Base-by-base conservation (phyloP, 768 basidiomycete genomes). In the Cystobasidium onofrii region DNA sequence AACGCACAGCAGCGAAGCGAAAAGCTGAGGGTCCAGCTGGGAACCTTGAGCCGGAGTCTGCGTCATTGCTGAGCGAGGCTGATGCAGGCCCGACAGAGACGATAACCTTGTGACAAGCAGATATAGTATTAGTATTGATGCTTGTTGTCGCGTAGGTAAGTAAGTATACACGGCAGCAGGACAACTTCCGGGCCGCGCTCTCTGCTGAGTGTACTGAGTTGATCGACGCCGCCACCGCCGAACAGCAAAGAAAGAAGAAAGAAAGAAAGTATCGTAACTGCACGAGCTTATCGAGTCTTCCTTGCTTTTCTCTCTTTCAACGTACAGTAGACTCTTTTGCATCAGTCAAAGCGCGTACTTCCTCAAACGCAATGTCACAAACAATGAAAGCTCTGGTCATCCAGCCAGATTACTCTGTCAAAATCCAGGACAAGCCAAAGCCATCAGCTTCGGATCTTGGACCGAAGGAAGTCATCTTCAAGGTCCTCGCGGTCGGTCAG, bases 311-410 rank as follows among this genome's bases (percentile, higher is more conserved):
- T 54, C n/a, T 64, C 33, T 43, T 64, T 64, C 31, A 4, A 39
- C 29, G 15, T 17, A n/a, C 63, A 4, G 17, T 23, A 39, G 6
- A 43, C 18, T 9, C 10, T 20, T 64, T 2, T 27, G 12, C 63
- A 29, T 6, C 15, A 60, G 13, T 60, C 29, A 4, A 60, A 54
- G 4, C 10, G 27, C 20, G 6, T 27, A 9, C 57, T 7, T 18
- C 63, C 3, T 41, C 25, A 39, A 12, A 7, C 36, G 41, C 63
- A 34, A 64, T 46, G 43, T 64, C 63, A 4, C 63, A 64, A 39
- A 64, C 63, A 6, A 73, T 73, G 73, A 64, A 64, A 27, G 73
- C 73, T 27, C 60, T 73, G 31, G 73, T 73, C 34, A 64, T 73
- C 4, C 36, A 73, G 61, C 33, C 62, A 44, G 73, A 55, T 50